These are phyloP conservation scores for Sporisorium graminicola DNA, from an alignment of 1,284 basidiomycete species.

Conservation along the genomic window DNA sequence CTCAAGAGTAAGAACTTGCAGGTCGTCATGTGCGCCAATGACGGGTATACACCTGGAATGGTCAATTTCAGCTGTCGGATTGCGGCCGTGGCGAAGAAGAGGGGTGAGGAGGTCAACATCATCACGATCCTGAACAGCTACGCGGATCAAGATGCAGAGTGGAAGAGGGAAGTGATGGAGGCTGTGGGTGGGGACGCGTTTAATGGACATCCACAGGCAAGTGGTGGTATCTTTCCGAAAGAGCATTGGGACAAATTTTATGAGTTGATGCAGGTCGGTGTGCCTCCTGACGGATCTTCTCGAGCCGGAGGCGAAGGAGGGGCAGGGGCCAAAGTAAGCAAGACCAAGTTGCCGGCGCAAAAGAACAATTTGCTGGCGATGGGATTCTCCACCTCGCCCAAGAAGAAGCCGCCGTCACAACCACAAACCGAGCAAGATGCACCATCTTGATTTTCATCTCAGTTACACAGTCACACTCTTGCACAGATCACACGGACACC, in stretches of 20 bases:
- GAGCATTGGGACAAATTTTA: conserved; percentile 45
- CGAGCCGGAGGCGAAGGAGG: conserved; percentile 3
- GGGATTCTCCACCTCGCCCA: conserved; percentile 42
- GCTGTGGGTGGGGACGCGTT: conserved; percentile 41
- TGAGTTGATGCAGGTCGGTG: conserved; percentile 60
- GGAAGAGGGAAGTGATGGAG: conserved; percentile 19
- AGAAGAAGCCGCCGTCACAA: conserved; percentile 16
- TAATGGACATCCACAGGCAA: conserved; percentile 56
- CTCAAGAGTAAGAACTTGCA: conserved; percentile 53
- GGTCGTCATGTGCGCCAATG: conserved; percentile 60
- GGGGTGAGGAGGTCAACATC: conserved; percentile 54
- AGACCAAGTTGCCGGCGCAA: conserved; percentile 28
- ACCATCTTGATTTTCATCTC: background rate
- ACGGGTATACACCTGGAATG: conserved; percentile 38
- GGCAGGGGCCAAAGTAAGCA: background rate
- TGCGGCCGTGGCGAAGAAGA: conserved; percentile 30
- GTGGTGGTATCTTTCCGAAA: conserved; percentile 57
- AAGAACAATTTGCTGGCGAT: conserved; percentile 44
- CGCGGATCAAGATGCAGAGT: conserved; percentile 42
- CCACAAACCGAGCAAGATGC: background rate
- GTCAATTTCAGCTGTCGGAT: conserved; percentile 52
- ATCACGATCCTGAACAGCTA: conserved; percentile 53
- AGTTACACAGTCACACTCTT: conserved; percentile 1
- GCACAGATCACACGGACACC: too few species aligned
- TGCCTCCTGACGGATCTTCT: conserved; percentile 23